Evolutionary conservation across 768 basidiomycete genomes (phyloP).

Genomic region (Boletus patriciae): DNA sequence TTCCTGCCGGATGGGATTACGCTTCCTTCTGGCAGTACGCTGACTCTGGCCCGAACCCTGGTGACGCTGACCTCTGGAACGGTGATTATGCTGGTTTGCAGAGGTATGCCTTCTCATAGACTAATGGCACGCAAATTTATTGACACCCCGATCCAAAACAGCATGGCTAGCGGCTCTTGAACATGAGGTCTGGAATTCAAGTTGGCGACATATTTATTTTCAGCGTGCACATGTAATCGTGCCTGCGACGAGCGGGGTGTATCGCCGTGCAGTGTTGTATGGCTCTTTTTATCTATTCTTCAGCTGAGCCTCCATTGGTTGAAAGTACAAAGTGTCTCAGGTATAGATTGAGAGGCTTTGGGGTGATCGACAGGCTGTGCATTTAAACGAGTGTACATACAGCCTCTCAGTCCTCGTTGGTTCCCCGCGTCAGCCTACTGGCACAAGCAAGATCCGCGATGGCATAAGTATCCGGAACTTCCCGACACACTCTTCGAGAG

Average conservation of each 20-base stretch:
- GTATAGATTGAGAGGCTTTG: conserved; percentile 10
- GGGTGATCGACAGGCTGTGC: no score
- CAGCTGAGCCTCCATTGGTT: neutral
- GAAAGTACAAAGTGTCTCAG: no score
- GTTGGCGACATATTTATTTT: neutral
- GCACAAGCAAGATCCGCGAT: no score
- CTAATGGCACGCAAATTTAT: neutral
- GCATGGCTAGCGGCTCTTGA: conserved; percentile 22
- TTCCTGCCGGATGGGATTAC: conserved; percentile 60
- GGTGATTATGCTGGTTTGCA: conserved; percentile 47
- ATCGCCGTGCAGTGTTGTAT: neutral
- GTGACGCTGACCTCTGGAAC: conserved; percentile 59
- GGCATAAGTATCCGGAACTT: no score
- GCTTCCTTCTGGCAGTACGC: conserved; percentile 64
- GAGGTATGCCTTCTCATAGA: conserved; percentile 27
- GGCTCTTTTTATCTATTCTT: no score
- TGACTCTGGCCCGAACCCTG: conserved; percentile 53
- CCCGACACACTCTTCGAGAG: no score
- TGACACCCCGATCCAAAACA: neutral
- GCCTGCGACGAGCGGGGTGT: neutral
- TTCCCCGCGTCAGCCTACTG: no score
- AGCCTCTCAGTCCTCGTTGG: no score
- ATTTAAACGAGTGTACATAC: conserved; percentile 22
- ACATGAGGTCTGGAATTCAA: no score
- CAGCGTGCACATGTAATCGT: neutral